Base-by-base conservation (phyloP, 1,284 basidiomycete genomes). In the Mycosarcoma maydis region DNA sequence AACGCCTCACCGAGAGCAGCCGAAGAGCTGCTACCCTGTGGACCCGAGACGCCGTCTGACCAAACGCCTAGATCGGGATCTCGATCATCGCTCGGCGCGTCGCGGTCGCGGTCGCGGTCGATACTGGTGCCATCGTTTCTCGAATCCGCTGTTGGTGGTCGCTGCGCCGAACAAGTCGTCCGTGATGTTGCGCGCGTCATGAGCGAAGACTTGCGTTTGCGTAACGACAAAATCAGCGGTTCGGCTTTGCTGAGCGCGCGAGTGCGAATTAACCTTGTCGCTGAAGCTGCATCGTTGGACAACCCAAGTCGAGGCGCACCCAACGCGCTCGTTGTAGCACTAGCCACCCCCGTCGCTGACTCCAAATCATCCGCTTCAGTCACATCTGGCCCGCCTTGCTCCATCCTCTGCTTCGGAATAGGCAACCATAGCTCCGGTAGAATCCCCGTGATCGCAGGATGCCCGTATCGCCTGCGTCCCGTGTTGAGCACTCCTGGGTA, bases 371-470 rank as follows among this genome's bases (percentile, higher is more conserved):
- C 56, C 1, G 52, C 48, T 6, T 32, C 50, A 2, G 52, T 56
- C 19, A 64, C 56, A 19, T 65, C 50, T 16, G 52, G 43, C 4
- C 54, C 62, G 2, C 56, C 59, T 29, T 71, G 56, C 2, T 67
- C 58, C 32, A 52, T 4, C 33, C 43, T 30, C 10, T 61, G 48
- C 10, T 6, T 13, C n/a, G 58, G 59, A 11, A 72, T 59, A 5
- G 78, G 78, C 26, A 80, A 51, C 78, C 78, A 80, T 13, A 78
- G 51, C 29, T 76, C 71, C 3, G 78, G 78, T 38, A 80, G 46
- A 13, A 66, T 71, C 4, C 77, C 75, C 33, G 75, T 74, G 9
- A 78, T 50, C 17, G 79, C 75, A 5, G 79, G 79, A 52, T 81
- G 79, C 0, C 75, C 74, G 42, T 81, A 81, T 32, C 76, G 36